A percentile compares a stretch with the other conserved stretches of the same genome.
Evolutionary conservation across 495 filamentous ascomycete genomes (phyloP).

Genomic region (Haplographium delicatum): DNA sequence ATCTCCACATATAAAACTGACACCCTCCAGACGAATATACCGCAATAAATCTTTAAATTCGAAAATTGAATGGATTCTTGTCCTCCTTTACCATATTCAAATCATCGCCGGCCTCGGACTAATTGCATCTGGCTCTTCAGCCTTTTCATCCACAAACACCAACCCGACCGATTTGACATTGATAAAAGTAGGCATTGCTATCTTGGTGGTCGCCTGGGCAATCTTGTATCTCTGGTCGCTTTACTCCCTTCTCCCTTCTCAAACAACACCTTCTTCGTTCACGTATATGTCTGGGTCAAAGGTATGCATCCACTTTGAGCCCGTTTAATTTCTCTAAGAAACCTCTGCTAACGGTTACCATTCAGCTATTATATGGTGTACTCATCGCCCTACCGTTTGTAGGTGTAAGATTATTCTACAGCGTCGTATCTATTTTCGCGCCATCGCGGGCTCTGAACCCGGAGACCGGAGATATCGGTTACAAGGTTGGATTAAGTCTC

Average conservation of each 20-base stretch:
- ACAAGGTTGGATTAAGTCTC: slow-evolving; percentile 27
- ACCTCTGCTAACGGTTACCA: background rate
- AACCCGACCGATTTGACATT: slow-evolving; percentile 22
- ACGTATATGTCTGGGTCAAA: slow-evolving; percentile 3
- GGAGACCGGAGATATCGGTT: slow-evolving; percentile 22
- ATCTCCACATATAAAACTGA: background rate
- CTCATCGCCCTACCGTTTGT: slow-evolving; percentile 27
- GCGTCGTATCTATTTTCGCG: slow-evolving; percentile 27
- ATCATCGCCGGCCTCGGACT: slow-evolving; percentile 19
- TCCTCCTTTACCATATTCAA: background rate
- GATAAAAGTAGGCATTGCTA: slow-evolving; percentile 30
- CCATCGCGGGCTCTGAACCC: slow-evolving; percentile 22
- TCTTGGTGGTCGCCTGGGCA: slow-evolving; percentile 32
- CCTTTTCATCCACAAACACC: slow-evolving; percentile 19
- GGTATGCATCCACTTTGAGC: background rate
- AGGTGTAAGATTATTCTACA: slow-evolving; percentile 27
- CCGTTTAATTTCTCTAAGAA: too few relatives aligned
- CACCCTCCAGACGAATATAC: slow-evolving; percentile 1
- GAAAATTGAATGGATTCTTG: background rate
- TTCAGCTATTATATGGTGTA: slow-evolving; percentile 27
- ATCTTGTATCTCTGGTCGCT: slow-evolving; percentile 24
- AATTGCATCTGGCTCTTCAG: slow-evolving; percentile 27
- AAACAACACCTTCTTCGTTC: background rate
- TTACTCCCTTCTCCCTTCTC: slow-evolving; percentile 19
- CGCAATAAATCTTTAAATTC: background rate